Percentiles rank a stretch among this genome's conserved stretches.
These are phyloP conservation scores for Trichoderma cornu-damae DNA, from an alignment of 2,329 filamentous ascomycete species.

Conservation along the genomic window DNA sequence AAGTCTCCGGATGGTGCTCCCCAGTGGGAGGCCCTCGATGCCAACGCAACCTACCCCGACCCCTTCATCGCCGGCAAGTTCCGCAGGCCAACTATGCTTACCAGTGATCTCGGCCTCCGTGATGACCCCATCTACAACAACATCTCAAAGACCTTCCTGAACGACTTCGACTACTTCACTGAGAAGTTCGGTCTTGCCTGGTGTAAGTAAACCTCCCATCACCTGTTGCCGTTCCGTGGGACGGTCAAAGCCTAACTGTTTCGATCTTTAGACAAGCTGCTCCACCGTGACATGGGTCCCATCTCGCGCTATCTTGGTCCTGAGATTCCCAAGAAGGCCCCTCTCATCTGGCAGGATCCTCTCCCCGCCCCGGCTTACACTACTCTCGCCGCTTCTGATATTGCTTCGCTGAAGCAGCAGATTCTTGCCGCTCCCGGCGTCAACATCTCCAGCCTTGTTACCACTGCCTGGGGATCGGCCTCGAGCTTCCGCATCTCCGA, in stretches of 20 bases:
- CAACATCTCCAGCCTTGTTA: constrained; percentile 55
- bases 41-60: constrained; percentile 63
- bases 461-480: constrained; percentile 62
- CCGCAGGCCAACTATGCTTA: constrained; percentile 68
- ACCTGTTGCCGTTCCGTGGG: neutral
- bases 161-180: constrained; percentile 61
- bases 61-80: constrained; percentile 64
- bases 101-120: constrained; percentile 65
- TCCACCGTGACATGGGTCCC: constrained; percentile 74
- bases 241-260: neutral
- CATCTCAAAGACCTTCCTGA: constrained; percentile 64
- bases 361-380: constrained; percentile 54
- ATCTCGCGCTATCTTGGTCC: constrained; percentile 65
- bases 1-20: constrained; percentile 70
- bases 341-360: constrained; percentile 66
- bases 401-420: constrained; percentile 60
- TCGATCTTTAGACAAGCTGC: constrained; percentile 53
- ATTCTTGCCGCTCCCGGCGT: constrained; percentile 56
- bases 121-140: constrained; percentile 68
- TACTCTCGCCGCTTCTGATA: constrained; percentile 55
- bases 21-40: constrained; percentile 69
- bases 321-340: constrained; percentile 61
- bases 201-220: constrained; percentile 43
- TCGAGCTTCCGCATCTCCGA: constrained; percentile 68
- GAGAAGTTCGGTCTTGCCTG: constrained; percentile 67